Evolutionary conservation across 495 filamentous ascomycete genomes (phyloP), one percentile per base, ranked within the genome.

Genomic region (Hypoxylon fuscum): DNA sequence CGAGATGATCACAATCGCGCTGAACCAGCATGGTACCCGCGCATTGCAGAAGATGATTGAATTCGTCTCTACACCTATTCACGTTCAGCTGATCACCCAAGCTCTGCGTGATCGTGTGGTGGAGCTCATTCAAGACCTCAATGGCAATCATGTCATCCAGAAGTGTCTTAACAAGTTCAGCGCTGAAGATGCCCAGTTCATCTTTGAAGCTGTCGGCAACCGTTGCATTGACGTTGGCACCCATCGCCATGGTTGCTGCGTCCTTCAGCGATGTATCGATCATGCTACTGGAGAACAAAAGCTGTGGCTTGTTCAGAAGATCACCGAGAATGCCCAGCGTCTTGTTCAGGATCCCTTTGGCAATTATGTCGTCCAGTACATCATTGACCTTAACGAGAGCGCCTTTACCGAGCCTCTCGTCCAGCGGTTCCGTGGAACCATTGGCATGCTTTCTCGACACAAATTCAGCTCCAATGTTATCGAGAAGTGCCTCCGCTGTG

Each of bases 21-120:
- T 97, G 48, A 98, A 98, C 74, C 92, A 96, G 77, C 95, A 98
- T 75, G 95, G 95, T 56, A 98, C 95, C 34, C 86, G 95, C 25
- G 95, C 95, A 63, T 76, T 98, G 54, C 95, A 98, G 77, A 98
- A 97, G 82, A 98, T 98, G 95, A 98, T 98, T 59, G 95, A 98
- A 72, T 94, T 90, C 67, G 91, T 98, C 65, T 88, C 89, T 40
- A 93, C 90, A 27, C 79, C 83, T 2, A 86, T 89, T 65, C 81
- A 91, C 76, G 90, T 93, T 40, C 79, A 89, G 54, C 88, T 88
- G 17, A 92, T 98, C 66, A 95, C 96, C 57, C 72, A 85, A 23
- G 89, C 94, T 15, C 81, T 98, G 25, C 78, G 85, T 31, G 76
- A 85, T 55, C 85, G 90, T 53, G 95, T 98, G 22, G 93, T 97